These are phyloP conservation scores for Malbranchea zuffiana DNA, from an alignment of 2,329 filamentous ascomycete genomes.

Conservation along the genomic window DNA sequence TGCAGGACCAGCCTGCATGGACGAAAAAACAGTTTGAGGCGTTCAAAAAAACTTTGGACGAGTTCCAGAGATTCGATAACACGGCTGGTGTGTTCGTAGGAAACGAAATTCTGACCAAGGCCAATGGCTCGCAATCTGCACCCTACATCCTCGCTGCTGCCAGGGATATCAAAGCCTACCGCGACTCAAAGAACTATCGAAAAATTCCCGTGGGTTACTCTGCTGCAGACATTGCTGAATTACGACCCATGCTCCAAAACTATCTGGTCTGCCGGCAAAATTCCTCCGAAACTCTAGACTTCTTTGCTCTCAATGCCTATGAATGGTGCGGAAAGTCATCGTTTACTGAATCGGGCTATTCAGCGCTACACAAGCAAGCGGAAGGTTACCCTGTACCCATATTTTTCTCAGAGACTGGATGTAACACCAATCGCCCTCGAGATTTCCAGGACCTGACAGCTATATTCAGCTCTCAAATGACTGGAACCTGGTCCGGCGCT, in stretches of 20 bases:
- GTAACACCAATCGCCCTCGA: constrained; percentile 46
- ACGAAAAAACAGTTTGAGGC: constrained; percentile 57
- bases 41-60: constrained; percentile 63
- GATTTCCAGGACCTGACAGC: constrained; percentile 55
- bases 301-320: constrained; percentile 78
- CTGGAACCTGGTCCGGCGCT: constrained; percentile 57
- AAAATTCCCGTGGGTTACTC: constrained; percentile 78
- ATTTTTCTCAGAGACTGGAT: constrained; percentile 83
- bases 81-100: constrained; percentile 75
- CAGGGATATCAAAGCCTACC: constrained; percentile 72
- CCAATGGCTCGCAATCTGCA: constrained; percentile 50
- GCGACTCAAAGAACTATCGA: constrained; percentile 63
- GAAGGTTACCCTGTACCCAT: constrained; percentile 68
- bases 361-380: constrained; percentile 54
- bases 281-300: constrained; percentile 58
- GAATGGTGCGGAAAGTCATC: constrained; percentile 56
- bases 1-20: constrained; percentile 54
- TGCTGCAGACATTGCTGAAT: constrained; percentile 67
- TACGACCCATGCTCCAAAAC: constrained; percentile 54
- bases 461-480: constrained; percentile 66
- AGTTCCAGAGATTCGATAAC: constrained; percentile 68
- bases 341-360: constrained; percentile 58
- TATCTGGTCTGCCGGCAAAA: constrained; percentile 73
- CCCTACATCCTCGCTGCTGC: constrained; percentile 75
- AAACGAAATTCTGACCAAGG: constrained; percentile 60